These are phyloP conservation scores for Puccinia horiana DNA, from an alignment of 1,284 basidiomycete species.

Conservation along the genomic window DNA sequence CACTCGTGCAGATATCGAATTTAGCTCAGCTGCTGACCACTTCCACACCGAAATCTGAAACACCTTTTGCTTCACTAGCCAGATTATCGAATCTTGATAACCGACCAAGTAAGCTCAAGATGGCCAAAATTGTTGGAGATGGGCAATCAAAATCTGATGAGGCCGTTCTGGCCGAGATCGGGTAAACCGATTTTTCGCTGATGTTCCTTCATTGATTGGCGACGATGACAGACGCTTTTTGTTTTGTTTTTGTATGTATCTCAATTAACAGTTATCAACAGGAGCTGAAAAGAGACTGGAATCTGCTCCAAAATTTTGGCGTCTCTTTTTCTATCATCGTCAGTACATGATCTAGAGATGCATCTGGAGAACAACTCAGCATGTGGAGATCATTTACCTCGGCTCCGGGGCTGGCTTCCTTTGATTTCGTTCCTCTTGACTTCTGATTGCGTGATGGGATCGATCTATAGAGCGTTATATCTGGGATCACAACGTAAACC, in stretches of 20 bases:
- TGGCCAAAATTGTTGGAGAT: not conserved
- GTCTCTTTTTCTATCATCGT: slow-evolving; percentile 75
- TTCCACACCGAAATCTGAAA: no score
- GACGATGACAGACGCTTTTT: not conserved
- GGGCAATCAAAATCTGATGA: not conserved
- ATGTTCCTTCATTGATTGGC: not conserved
- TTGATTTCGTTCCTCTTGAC: not conserved
- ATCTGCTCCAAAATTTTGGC: slow-evolving; percentile 64
- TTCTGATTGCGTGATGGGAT: not conserved
- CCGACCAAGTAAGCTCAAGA: not conserved
- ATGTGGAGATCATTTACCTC: not conserved
- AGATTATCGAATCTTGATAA: not conserved
- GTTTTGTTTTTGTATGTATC: no score
- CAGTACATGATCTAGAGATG: slow-evolving; percentile 51
- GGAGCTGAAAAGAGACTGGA: slow-evolving; percentile 26
- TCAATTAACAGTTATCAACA: slow-evolving; percentile 13
- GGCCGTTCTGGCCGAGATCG: slow-evolving; percentile 18
- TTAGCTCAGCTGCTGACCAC: no score
- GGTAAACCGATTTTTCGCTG: not conserved
- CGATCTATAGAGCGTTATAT: slow-evolving; percentile 10
- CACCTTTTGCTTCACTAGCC: no score
- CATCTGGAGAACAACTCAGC: not conserved
- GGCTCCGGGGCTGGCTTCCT: not conserved
- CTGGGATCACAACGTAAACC: slow-evolving; percentile 30
- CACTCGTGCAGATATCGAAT: no score